phyloP scores from a whole-genome alignment of 306 rosid genomes.

The Canavalia gladiata region DNA sequence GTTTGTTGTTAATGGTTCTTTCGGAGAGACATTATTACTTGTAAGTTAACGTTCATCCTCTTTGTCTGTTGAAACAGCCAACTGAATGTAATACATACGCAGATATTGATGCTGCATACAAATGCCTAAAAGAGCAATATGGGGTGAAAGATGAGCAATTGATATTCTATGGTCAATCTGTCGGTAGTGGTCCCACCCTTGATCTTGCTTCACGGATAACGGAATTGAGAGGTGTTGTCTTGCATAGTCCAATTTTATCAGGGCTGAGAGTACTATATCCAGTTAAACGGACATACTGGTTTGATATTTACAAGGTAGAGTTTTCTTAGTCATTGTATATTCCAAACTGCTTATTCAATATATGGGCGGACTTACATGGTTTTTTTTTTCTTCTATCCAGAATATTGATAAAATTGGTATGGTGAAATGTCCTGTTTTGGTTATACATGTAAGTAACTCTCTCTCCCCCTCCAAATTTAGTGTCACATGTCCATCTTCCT shows the following conservation, averaged over 20 bases:
- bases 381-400: slow-evolving; percentile 58
- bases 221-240: slow-evolving; percentile 84
- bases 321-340: slow-evolving; percentile 18
- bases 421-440: slow-evolving; percentile 84
- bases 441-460: slow-evolving; percentile 82
- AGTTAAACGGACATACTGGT: slow-evolving; percentile 90
- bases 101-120: slow-evolving; percentile 91
- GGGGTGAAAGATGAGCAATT: slow-evolving; percentile 87
- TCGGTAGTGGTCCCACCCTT: slow-evolving; percentile 96
- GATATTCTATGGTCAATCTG: slow-evolving; percentile 92
- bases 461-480: background rate
- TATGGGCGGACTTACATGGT: slow-evolving; percentile 22
- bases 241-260: slow-evolving; percentile 93
- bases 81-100: slow-evolving; percentile 93
- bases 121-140: slow-evolving; percentile 85
- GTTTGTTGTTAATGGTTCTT: slow-evolving; percentile 18
- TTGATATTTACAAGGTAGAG: slow-evolving; percentile 90
- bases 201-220: slow-evolving; percentile 84
- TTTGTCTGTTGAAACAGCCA: slow-evolving; percentile 79
- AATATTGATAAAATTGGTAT: slow-evolving; percentile 82
- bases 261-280: slow-evolving; percentile 93
- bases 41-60: slow-evolving; percentile 47
- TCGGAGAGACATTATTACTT: slow-evolving; percentile 22
- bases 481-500: background rate
- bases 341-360: slow-evolving; percentile 44